Conservation (phyloP, 495 filamentous ascomycete genomes). For the Xylaria cubensis region DNA sequence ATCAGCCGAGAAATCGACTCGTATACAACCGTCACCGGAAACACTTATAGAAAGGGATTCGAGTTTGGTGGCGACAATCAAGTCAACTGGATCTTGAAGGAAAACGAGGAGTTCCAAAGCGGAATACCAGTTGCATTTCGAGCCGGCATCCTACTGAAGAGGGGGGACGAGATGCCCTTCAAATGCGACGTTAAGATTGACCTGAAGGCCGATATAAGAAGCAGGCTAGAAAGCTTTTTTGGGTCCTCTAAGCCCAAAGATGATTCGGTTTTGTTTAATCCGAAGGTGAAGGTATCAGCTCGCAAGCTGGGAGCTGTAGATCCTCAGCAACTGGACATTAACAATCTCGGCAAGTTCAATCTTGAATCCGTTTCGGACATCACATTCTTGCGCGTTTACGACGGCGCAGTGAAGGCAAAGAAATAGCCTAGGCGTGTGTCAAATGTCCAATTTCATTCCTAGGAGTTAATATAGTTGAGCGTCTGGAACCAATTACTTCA, state of each 20-base stretch:
- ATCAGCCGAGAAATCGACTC: neutral
- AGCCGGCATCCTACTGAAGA: conserved; percentile 9
- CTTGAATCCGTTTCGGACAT: neutral
- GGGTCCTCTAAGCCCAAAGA: neutral
- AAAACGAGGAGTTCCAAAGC: neutral
- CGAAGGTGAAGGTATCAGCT: neutral
- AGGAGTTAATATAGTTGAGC: no score
- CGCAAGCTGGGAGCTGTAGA: conserved; percentile 1
- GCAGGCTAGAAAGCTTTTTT: neutral
- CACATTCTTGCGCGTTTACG: conserved; percentile 1
- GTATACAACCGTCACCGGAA: neutral
- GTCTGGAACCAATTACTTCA: no score
- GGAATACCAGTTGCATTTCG: neutral
- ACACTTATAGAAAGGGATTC: conserved; percentile 4
- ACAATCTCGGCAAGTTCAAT: conserved; percentile 3
- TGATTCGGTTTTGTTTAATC: neutral
- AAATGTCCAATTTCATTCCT: neutral
- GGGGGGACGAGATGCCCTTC: neutral
- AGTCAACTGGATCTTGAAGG: conserved; percentile 5
- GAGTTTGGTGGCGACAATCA: conserved; percentile 8
- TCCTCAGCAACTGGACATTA: neutral
- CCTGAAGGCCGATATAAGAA: neutral
- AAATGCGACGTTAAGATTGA: conserved; percentile 10
- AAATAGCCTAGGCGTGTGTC: neutral
- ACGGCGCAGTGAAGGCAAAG: neutral